These are phyloP conservation scores for Dictyostelium discoideum DNA, from an alignment of 78 protist genomes.

Conservation along the genomic window dicty_2.7 NC_007089.4:4690001-4690500, in stretches of 20 bases:
- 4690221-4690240: slow-evolving; percentile 67
- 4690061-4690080: slow-evolving; percentile 91
- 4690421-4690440: slow-evolving; percentile 95
- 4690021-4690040: slow-evolving; percentile 92
- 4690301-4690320: neutral
- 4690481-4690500: slow-evolving; percentile 86
- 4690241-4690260: slow-evolving; percentile 78
- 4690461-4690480: slow-evolving; percentile 55
- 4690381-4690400: slow-evolving; percentile 96
- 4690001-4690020: slow-evolving; percentile 59
- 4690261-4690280: neutral
- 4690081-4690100: slow-evolving; percentile 23
- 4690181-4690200: slow-evolving; percentile 89
- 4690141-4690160: slow-evolving; percentile 90
- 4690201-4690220: slow-evolving; percentile 90
- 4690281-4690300: no score
- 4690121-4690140: slow-evolving; percentile 82
- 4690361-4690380: slow-evolving; percentile 96
- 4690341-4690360: slow-evolving; percentile 97
- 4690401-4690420: slow-evolving; percentile 87
- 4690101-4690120: slow-evolving; percentile 50
- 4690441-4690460: slow-evolving; percentile 87
- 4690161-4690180: slow-evolving; percentile 94
- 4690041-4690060: slow-evolving; percentile 87
- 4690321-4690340: neutral